Conservation (phyloP, 1,284 basidiomycete species). For the Coriolopsis trogii region DNA sequence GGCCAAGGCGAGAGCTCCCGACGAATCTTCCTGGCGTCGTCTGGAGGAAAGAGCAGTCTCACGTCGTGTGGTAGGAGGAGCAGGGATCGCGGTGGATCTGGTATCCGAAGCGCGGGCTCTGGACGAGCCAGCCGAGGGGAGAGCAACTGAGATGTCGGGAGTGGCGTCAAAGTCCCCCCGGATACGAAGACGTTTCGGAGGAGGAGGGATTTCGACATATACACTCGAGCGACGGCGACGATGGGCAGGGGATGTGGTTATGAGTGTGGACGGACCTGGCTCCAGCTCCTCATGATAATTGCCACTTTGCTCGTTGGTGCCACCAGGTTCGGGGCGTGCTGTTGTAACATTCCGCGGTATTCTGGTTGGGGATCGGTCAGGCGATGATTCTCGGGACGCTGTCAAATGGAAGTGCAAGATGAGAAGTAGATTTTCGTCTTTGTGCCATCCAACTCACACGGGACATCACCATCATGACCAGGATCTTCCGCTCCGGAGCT, state of each 20-base stretch:
- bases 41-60: neutral
- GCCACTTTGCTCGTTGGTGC: neutral
- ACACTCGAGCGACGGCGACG: slow-evolving; percentile 2
- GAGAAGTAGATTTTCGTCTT: no score
- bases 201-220: slow-evolving; percentile 5
- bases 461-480: neutral
- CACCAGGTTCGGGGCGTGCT: no score
- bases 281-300: neutral
- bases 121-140: neutral
- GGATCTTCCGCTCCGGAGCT: slow-evolving; percentile 2
- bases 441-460: no score
- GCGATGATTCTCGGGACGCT: slow-evolving; percentile 4
- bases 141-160: neutral
- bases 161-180: no score
- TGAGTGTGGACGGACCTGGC: neutral
- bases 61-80: slow-evolving; percentile 13
- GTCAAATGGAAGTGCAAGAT: no score
- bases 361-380: slow-evolving; percentile 5
- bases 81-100: slow-evolving; percentile 8
- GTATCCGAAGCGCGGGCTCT: slow-evolving; percentile 3
- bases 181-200: neutral
- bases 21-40: neutral
- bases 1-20: neutral
- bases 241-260: neutral
- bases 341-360: neutral